These are phyloP conservation scores for Tilletia setariae DNA, from an alignment of 1,284 basidiomycete genomes.

Conservation along the genomic window DNA sequence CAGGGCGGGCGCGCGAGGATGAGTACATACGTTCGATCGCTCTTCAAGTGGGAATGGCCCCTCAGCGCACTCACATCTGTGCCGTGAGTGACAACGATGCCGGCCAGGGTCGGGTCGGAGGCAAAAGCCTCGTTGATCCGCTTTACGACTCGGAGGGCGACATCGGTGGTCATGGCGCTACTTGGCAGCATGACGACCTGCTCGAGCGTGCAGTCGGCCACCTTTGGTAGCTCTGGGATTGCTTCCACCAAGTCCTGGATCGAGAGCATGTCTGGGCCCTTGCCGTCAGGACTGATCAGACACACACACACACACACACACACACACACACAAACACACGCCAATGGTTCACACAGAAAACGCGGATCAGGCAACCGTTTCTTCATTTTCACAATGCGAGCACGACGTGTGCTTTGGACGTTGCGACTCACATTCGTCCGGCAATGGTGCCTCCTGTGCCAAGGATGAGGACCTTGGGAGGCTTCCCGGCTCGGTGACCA, in stretches of 20 bases:
- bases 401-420: too few relatives aligned
- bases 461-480: background rate
- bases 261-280: background rate
- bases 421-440: background rate
- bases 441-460: background rate
- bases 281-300: background rate
- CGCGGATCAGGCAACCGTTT: too few relatives aligned
- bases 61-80: conserved; percentile 42
- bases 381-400: too few relatives aligned
- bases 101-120: background rate
- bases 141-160: background rate
- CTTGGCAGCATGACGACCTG: background rate
- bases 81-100: conserved; percentile 17
- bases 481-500: too few relatives aligned
- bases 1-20: background rate
- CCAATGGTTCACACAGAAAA: too few relatives aligned
- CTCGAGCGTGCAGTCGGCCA: background rate
- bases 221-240: background rate
- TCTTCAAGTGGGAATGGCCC: too few relatives aligned
- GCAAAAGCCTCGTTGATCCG: background rate
- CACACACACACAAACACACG: too few relatives aligned
- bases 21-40: background rate
- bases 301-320: too few relatives aligned
- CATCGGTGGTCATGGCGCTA: background rate
- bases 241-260: conserved; percentile 1